Evolutionary conservation across 1,284 basidiomycete species (phyloP).

Genomic region (Neotropicomus parvogracilis): DNA sequence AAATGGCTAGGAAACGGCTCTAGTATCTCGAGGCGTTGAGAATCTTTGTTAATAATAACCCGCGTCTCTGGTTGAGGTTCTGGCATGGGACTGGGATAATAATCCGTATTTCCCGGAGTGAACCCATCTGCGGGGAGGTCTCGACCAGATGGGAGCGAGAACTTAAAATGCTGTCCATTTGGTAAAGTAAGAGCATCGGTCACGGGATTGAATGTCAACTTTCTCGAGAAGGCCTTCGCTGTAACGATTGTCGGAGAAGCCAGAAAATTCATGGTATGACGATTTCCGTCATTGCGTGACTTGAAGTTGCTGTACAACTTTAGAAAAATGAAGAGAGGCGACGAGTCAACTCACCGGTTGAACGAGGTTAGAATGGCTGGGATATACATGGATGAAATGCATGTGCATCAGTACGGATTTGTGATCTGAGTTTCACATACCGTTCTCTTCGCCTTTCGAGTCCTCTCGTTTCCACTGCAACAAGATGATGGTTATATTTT

Average conservation of each 20-base stretch:
- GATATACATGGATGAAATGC: conserved; percentile 2
- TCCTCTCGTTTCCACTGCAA: conserved; percentile 90
- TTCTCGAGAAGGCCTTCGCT: conserved; percentile 95
- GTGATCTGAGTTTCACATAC: conserved; percentile 39
- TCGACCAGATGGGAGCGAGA: conserved; percentile 80
- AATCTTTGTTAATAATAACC: conserved; percentile 77
- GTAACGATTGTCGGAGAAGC: conserved; percentile 97
- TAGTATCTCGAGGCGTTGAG: conserved; percentile 84
- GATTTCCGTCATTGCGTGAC: conserved; percentile 96
- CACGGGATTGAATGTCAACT: conserved; percentile 92
- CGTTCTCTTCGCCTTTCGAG: conserved; percentile 88
- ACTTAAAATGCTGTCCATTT: conserved; percentile 80
- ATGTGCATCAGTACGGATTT: neutral
- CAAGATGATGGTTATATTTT: conserved; percentile 4
- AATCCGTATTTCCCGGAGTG: conserved; percentile 72
- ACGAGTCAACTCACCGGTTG: conserved; percentile 62
- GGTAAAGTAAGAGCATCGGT: conserved; percentile 77
- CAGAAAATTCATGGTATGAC: conserved; percentile 96
- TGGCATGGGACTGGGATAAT: conserved; percentile 79
- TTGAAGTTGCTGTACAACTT: conserved; percentile 74
- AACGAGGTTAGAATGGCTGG: conserved; percentile 96
- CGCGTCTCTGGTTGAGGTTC: conserved; percentile 74
- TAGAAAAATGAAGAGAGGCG: neutral
- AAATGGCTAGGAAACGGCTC: conserved; percentile 87
- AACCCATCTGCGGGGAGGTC: conserved; percentile 87